Conservation (phyloP, 1,139 yeast genomes). For the Candida buenavistaensis region DNA sequence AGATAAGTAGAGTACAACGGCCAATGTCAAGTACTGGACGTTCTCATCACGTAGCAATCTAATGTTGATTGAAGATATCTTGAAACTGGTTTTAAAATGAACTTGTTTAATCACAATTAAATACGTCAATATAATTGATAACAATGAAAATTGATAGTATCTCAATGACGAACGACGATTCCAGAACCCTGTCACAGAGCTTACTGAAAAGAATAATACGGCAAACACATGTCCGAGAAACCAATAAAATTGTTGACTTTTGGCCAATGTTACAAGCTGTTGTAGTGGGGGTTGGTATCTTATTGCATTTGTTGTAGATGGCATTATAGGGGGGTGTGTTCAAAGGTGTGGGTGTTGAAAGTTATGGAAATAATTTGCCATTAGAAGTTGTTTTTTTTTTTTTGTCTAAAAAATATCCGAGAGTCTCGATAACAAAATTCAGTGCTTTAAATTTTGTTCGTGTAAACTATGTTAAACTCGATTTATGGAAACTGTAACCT, state of each 20-base stretch:
- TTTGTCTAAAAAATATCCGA: too few relatives aligned
- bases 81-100: constrained; percentile 29
- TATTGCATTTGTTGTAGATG: background rate
- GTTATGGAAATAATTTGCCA: too few relatives aligned
- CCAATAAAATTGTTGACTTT: constrained; percentile 55
- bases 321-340: too few relatives aligned
- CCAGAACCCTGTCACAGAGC: constrained; percentile 34
- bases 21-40: constrained; percentile 48
- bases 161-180: constrained; percentile 23
- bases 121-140: constrained; percentile 47
- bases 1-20: constrained; percentile 34
- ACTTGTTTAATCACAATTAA: constrained; percentile 49
- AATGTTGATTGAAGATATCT: constrained; percentile 11
- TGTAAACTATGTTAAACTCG: too few relatives aligned
- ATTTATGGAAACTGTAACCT: too few relatives aligned
- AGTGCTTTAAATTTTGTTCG: too few relatives aligned
- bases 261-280: constrained; percentile 20
- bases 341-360: too few relatives aligned
- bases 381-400: too few relatives aligned
- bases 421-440: too few relatives aligned
- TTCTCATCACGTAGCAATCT: constrained; percentile 44
- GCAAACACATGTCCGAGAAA: constrained; percentile 48
- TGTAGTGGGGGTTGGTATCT: constrained; percentile 12
- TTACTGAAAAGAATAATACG: constrained; percentile 32
- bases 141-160: constrained; percentile 39